These are phyloP conservation scores for Rutidosis leptorrhynchoides DNA, from an alignment of 129 eudicot genomes.

Conservation along the genomic window DNA sequence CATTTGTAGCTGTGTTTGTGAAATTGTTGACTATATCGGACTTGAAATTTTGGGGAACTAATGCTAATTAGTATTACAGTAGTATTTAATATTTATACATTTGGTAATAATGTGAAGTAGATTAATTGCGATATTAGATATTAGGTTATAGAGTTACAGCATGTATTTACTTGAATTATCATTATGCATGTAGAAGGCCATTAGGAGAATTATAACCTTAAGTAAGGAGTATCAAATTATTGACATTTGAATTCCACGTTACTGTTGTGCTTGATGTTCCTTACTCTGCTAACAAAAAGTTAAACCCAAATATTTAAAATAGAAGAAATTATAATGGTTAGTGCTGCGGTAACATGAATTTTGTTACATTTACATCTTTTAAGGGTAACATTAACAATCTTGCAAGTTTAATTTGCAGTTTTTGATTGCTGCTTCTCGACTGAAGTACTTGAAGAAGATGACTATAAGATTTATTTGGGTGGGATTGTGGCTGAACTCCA, in stretches of 20 bases:
- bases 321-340: no score
- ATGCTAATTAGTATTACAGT: background rate
- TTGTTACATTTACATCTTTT: no score
- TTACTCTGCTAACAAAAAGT: no score
- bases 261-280: no score
- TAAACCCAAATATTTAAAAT: no score
- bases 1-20: background rate
- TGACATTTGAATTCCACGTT: slow-evolving; percentile 17
- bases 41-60: slow-evolving; percentile 12
- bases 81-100: slow-evolving; percentile 1
- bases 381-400: no score
- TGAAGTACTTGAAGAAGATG: slow-evolving; percentile 50
- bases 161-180: no score
- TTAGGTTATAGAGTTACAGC: background rate
- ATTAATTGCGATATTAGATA: background rate
- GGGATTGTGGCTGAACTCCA: slow-evolving; percentile 56
- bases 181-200: background rate
- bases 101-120: slow-evolving; percentile 1
- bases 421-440: slow-evolving; percentile 72
- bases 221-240: background rate
- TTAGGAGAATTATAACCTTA: background rate
- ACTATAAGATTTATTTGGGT: slow-evolving; percentile 46
- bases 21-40: background rate
- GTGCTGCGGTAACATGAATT: no score
- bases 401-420: slow-evolving; percentile 38